These are phyloP conservation scores for Strobilomyces dryophilus DNA, from an alignment of 768 basidiomycete genomes.

Conservation along the genomic window DNA sequence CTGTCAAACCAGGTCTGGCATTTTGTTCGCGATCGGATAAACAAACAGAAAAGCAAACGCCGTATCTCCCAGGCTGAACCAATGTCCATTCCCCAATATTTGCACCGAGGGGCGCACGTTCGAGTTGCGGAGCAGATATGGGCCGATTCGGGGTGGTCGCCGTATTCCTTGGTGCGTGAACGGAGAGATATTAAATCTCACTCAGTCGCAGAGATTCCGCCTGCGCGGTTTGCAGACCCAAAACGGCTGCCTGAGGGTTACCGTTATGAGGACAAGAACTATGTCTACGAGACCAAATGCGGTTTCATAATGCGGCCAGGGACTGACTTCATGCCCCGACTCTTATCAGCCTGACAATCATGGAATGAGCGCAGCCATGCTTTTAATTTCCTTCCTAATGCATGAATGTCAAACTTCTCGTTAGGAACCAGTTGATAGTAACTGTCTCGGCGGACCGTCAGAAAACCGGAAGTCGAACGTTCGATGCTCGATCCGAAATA, in stretches of 20 bases:
- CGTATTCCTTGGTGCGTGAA: conserved; percentile 55
- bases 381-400: background rate
- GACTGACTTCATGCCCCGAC: conserved; percentile 35
- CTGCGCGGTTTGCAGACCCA: conserved; percentile 62
- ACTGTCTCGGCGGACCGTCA: conserved; percentile 62
- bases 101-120: conserved; percentile 41
- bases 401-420: background rate
- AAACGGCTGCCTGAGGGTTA: conserved; percentile 48
- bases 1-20: too few relatives aligned
- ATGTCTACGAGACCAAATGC: conserved; percentile 56
- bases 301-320: background rate
- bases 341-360: conserved; percentile 60
- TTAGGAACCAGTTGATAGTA: conserved; percentile 53
- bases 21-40: too few relatives aligned
- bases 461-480: conserved; percentile 54
- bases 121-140: conserved; percentile 38
- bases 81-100: conserved; percentile 41
- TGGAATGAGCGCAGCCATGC: conserved; percentile 53
- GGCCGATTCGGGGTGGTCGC: conserved; percentile 19
- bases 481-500: background rate
- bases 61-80: background rate
- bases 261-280: conserved; percentile 57
- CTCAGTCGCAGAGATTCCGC: conserved; percentile 58
- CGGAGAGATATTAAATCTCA: background rate
- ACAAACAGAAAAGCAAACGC: background rate